A percentile compares a stretch with the other conserved stretches of the same genome.
These are phyloP conservation scores for Castanea crenata DNA, from an alignment of 306 rosid species.

Conservation along the genomic window DNA sequence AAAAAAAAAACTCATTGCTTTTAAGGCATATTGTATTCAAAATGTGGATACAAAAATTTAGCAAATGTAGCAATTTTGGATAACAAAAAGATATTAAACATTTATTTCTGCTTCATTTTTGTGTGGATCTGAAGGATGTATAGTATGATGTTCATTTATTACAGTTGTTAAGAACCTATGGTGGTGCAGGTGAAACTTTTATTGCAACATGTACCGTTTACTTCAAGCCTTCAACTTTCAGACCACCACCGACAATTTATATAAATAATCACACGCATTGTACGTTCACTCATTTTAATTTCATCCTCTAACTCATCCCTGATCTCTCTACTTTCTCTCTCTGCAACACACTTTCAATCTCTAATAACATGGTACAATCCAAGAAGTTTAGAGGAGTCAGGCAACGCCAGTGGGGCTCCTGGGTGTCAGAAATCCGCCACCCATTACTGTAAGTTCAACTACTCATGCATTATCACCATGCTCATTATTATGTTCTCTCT, in stretches of 20 bases:
- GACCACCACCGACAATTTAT: slow-evolving; percentile 66
- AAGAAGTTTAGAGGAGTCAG: slow-evolving; percentile 98
- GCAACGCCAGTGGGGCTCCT: slow-evolving; percentile 99
- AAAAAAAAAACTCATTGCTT: neutral
- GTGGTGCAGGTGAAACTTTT: slow-evolving; percentile 78
- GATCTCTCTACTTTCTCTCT: neutral
- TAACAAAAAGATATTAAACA: neutral
- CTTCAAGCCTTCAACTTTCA: slow-evolving; percentile 35
- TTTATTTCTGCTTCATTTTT: neutral
- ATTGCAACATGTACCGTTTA: slow-evolving; percentile 42
- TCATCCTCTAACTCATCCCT: slow-evolving; percentile 11
- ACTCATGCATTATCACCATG: slow-evolving; percentile 12
- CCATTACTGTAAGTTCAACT: slow-evolving; percentile 71
- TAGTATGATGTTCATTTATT: slow-evolving; percentile 38
- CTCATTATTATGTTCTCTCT: neutral
- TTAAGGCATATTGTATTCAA: neutral
- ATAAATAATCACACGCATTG: slow-evolving; percentile 23
- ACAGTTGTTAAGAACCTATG: slow-evolving; percentile 54
- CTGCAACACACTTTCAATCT: slow-evolving; percentile 15
- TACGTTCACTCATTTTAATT: slow-evolving; percentile 12
- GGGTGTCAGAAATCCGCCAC: slow-evolving; percentile 99
- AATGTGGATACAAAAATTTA: slow-evolving; percentile 13
- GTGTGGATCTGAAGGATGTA: slow-evolving; percentile 16
- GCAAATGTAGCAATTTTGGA: neutral
- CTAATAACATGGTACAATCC: slow-evolving; percentile 61